Evolutionary conservation across 768 basidiomycete genomes (phyloP).

Genomic region (Amanita rubescens): DNA sequence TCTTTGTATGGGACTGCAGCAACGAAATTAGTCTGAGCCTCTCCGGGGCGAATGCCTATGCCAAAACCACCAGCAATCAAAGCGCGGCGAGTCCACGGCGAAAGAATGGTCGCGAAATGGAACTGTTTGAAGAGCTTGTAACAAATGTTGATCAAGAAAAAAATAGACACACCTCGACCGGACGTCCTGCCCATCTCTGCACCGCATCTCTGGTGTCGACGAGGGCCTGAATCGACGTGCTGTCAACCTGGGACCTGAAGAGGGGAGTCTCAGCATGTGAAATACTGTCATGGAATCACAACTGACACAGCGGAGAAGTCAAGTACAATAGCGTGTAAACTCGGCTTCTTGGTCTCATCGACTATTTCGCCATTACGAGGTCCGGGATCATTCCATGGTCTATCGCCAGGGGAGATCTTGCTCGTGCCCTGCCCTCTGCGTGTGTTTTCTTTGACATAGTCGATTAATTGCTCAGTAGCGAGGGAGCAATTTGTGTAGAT

Average conservation of each 20-base stretch:
- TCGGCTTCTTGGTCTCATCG: constrained; percentile 47
- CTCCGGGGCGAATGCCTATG: constrained; percentile 40
- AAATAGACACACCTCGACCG: constrained; percentile 50
- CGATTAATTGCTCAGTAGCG: constrained; percentile 67
- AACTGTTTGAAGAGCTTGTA: constrained; percentile 41
- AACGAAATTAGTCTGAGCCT: constrained; percentile 56
- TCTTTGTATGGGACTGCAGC: constrained; percentile 64
- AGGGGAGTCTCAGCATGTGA: neutral
- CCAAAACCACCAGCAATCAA: constrained; percentile 90
- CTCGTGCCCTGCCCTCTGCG: constrained; percentile 70
- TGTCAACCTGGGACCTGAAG: constrained; percentile 77
- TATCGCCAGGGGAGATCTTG: constrained; percentile 56
- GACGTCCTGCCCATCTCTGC: constrained; percentile 78
- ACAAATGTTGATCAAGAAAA: neutral
- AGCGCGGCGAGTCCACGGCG: constrained; percentile 90
- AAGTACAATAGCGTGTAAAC: constrained; percentile 79
- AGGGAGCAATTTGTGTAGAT: constrained; percentile 74
- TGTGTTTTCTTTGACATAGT: constrained; percentile 73
- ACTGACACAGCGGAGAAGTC: constrained; percentile 82
- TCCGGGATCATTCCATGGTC: constrained; percentile 94
- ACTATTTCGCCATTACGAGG: constrained; percentile 43
- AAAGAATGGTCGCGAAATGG: constrained; percentile 89
- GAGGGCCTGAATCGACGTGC: constrained; percentile 85
- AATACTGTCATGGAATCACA: constrained; percentile 3
- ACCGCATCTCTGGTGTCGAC: constrained; percentile 83